A percentile compares a stretch with the other conserved stretches of the same genome.
phyloP scores from a whole-genome alignment of 1,139 yeast genomes.

The Pichia sp. region DNA sequence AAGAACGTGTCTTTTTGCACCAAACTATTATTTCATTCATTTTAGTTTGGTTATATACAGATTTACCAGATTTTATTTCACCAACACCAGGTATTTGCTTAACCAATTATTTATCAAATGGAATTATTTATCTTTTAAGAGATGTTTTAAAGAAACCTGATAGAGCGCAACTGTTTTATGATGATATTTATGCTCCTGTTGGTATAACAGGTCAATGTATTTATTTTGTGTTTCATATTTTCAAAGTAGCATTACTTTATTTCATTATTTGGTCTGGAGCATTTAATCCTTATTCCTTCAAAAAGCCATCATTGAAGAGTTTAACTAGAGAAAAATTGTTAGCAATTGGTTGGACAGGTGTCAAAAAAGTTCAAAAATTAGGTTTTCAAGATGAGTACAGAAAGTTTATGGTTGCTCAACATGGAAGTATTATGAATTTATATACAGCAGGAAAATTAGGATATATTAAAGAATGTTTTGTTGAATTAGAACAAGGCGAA shows the following conservation, averaged over 20 bases:
- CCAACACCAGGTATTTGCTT: slow-evolving; percentile 91
- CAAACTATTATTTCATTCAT: slow-evolving; percentile 42
- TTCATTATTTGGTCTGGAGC: slow-evolving; percentile 60
- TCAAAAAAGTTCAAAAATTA: slow-evolving; percentile 63
- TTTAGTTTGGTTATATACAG: slow-evolving; percentile 79
- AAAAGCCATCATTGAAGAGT: slow-evolving; percentile 23
- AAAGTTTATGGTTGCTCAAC: slow-evolving; percentile 53
- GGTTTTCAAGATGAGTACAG: slow-evolving; percentile 72
- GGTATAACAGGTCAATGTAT: slow-evolving; percentile 51
- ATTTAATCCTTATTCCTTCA: slow-evolving; percentile 62
- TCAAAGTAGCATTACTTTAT: slow-evolving; percentile 56
- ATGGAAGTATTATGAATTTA: slow-evolving; percentile 77
- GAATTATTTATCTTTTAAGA: slow-evolving; percentile 33
- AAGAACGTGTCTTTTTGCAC: slow-evolving; percentile 44
- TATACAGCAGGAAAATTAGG: slow-evolving; percentile 67
- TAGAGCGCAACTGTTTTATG: slow-evolving; percentile 41
- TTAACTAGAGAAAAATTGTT: slow-evolving; percentile 48
- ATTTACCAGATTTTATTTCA: slow-evolving; percentile 78
- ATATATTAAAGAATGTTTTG: slow-evolving; percentile 49
- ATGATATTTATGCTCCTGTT: slow-evolving; percentile 36
- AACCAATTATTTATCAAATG: slow-evolving; percentile 51
- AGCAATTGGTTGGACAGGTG: slow-evolving; percentile 87
- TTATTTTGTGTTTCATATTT: slow-evolving; percentile 64
- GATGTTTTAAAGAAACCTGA: slow-evolving; percentile 32
- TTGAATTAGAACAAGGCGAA: slow-evolving; percentile 64